These are phyloP conservation scores for Berkeleyomyces basicola DNA, from an alignment of 2,329 filamentous ascomycete genomes.

Conservation along the genomic window DNA sequence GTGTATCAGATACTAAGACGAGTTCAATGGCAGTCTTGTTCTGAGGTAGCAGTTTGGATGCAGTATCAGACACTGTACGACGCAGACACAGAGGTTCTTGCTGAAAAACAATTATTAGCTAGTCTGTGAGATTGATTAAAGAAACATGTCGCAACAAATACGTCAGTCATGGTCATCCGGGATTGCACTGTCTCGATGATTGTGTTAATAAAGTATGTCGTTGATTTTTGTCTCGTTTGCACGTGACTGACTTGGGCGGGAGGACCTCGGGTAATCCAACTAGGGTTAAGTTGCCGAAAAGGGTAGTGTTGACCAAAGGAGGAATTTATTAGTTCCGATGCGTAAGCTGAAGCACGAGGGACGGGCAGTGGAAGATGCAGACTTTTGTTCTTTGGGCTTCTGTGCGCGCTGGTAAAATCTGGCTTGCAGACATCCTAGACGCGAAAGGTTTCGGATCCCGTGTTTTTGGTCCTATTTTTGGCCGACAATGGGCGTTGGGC, in stretches of 20 bases:
- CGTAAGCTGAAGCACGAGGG: background rate
- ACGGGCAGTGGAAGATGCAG: background rate
- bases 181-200: background rate
- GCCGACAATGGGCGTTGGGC: background rate
- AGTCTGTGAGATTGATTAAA: background rate
- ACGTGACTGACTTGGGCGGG: background rate
- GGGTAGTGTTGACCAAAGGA: background rate
- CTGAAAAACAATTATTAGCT: background rate
- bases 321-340: background rate
- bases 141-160: background rate
- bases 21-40: background rate
- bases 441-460: background rate
- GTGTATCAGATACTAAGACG: background rate
- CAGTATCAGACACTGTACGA: background rate
- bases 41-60: background rate
- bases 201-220: constrained; percentile 1
- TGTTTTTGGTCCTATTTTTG: background rate
- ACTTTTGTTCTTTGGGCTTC: background rate
- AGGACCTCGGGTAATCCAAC: background rate
- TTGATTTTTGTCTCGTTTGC: background rate
- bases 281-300: background rate
- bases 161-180: background rate
- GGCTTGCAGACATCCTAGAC: background rate
- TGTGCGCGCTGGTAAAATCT: background rate
- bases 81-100: background rate